Conservation (phyloP, 2,329 filamentous ascomycete genomes). For the Plenodomus lindquistii region DNA sequence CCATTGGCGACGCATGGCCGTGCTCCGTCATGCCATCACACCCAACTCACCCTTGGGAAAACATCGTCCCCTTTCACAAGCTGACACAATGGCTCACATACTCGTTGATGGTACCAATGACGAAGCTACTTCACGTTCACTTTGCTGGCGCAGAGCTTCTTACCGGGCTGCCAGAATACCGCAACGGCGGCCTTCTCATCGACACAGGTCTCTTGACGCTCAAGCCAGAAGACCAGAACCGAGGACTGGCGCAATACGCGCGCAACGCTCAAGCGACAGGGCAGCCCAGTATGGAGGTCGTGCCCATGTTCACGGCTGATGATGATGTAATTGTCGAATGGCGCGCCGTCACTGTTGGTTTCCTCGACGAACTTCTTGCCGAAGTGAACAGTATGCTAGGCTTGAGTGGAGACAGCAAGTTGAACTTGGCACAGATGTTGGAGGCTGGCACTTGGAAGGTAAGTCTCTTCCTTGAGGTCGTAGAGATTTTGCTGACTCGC, state of each 20-base stretch:
- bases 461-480: constrained; percentile 9
- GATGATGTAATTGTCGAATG: constrained; percentile 82
- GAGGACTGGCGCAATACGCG: constrained; percentile 71
- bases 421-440: constrained; percentile 84
- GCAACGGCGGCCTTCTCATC: constrained; percentile 87
- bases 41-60: constrained; percentile 72
- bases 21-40: constrained; percentile 82
- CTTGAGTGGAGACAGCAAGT: constrained; percentile 68
- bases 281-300: constrained; percentile 71
- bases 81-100: constrained; percentile 94
- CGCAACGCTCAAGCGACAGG: constrained; percentile 74
- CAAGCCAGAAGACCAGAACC: constrained; percentile 69
- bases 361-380: constrained; percentile 70
- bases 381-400: constrained; percentile 71
- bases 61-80: constrained; percentile 85
- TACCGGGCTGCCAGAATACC: constrained; percentile 88
- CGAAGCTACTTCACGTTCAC: constrained; percentile 75
- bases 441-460: constrained; percentile 99
- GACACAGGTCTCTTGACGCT: constrained; percentile 80
- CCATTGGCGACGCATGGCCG: constrained; percentile 93
- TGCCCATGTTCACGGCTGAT: constrained; percentile 71
- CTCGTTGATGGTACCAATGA: constrained; percentile 90
- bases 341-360: constrained; percentile 74
- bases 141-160: constrained; percentile 82
- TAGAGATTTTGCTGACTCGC: constrained; percentile 13